Conservation (phyloP, 202 grass and related monocot genomes). For the Elaeis oleifera region DNA sequence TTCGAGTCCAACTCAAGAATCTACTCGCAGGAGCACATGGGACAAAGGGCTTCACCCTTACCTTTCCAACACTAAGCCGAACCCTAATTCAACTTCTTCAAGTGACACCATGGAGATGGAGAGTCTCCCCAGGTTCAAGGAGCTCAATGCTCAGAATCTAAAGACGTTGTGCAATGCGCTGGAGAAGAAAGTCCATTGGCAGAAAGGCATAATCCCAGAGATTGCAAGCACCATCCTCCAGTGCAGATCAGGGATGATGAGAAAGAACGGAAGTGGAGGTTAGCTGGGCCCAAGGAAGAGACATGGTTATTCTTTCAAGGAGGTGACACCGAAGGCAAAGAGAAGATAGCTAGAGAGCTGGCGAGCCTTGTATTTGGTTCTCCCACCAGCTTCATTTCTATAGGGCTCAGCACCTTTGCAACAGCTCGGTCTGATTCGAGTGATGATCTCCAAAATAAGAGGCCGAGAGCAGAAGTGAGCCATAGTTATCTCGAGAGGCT, state of each 20-base stretch:
- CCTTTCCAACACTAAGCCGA: conserved; percentile 6
- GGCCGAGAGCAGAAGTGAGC: too few species aligned
- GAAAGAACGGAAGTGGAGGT: conserved; percentile 35
- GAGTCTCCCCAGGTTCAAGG: conserved; percentile 68
- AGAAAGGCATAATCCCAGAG: conserved; percentile 65
- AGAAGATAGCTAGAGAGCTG: not conserved
- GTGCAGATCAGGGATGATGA: conserved; percentile 68
- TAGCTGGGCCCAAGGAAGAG: conserved; percentile 38
- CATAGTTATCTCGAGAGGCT: too few species aligned
- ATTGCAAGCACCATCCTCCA: conserved; percentile 63
- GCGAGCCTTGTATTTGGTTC: not conserved
- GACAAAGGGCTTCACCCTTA: not conserved
- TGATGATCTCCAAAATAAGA: not conserved
- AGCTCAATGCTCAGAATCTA: conserved; percentile 80
- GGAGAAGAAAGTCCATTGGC: conserved; percentile 85
- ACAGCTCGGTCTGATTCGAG: not conserved
- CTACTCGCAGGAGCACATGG: conserved; percentile 5
- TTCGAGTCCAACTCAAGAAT: conserved; percentile 23
- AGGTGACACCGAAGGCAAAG: not conserved
- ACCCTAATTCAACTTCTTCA: conserved; percentile 27
- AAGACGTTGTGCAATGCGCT: conserved; percentile 61
- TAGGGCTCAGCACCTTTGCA: not conserved
- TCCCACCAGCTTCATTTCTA: not conserved
- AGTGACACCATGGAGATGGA: conserved; percentile 56
- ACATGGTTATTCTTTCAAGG: too few species aligned